These are phyloP conservation scores for Leccinellum rugosiceps DNA, from an alignment of 768 basidiomycete genomes.

Conservation along the genomic window DNA sequence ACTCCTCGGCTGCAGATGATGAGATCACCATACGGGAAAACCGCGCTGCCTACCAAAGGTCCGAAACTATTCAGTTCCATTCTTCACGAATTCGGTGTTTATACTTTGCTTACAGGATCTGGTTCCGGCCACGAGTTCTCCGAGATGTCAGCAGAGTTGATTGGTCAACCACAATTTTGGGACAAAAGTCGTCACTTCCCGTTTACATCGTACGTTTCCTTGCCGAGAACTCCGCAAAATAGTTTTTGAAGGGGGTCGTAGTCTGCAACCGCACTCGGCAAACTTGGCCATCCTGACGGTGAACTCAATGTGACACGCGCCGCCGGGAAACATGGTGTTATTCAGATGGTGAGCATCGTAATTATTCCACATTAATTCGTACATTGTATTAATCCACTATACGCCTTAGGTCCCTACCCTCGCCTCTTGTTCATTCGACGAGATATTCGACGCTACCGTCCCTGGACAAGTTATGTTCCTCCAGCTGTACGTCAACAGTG, in stretches of 20 bases:
- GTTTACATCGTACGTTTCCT: slow-evolving; percentile 60
- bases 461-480: slow-evolving; percentile 82
- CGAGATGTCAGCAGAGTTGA: slow-evolving; percentile 80
- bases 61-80: not conserved
- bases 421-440: slow-evolving; percentile 94
- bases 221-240: slow-evolving; percentile 21
- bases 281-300: slow-evolving; percentile 94
- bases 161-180: slow-evolving; percentile 80
- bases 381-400: not conserved
- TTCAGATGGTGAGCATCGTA: slow-evolving; percentile 59
- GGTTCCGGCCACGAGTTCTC: slow-evolving; percentile 85
- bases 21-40: slow-evolving; percentile 88
- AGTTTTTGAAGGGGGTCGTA: slow-evolving; percentile 18
- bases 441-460: slow-evolving; percentile 80
- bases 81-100: not conserved
- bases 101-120: slow-evolving; percentile 47
- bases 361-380: not conserved
- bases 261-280: slow-evolving; percentile 87
- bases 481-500: slow-evolving; percentile 90
- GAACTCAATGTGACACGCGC: slow-evolving; percentile 89
- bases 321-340: slow-evolving; percentile 73
- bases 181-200: slow-evolving; percentile 67
- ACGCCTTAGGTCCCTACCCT: slow-evolving; percentile 80
- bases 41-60: slow-evolving; percentile 86
- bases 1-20: slow-evolving; percentile 89